Evolutionary conservation across 2,329 filamentous ascomycete species (phyloP), one percentile per base, ranked within the genome.

Genomic region (Saccharata proteae): DNA sequence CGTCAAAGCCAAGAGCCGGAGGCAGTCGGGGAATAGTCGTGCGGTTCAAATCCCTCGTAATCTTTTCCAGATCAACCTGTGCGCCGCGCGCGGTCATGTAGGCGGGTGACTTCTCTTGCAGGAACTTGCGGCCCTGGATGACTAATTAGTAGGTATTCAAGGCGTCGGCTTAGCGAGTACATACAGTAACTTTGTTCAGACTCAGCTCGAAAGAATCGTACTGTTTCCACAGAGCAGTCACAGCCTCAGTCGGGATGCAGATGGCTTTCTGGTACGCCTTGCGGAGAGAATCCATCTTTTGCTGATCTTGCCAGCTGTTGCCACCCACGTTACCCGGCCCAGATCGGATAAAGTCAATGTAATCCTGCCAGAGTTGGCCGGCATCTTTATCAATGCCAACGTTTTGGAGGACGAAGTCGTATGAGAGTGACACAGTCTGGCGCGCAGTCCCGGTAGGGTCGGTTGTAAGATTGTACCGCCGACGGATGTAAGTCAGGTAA

Each of bases 61-160:
- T 77, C 48, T 93, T 92, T 34, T 93, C 83, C n/a, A 96, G 63
- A 21, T 85, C 81, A 24, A 82, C 88, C 49, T 84, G 84, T 24
- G 85, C 85, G 42, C 80, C 86, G 52, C 92, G 79, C 31, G 92
- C 90, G 11, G 86, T 92, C 85, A 98, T 93, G 55, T 96, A 98
- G 3, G 80, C 74, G 2, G 88, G 80, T 0, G 88, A 94, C 38
- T 80, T 78, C 48, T 98, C 90, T 51, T 93, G 85, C 4, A 98
- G 69, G 43, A 93, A 86, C 57, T 96, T 96, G 15, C 88, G 82
- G 24, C 84, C 90, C 80, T 88, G 39, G 3, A 26, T 6, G 17
- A 14, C 30, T n/a, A 19, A 38, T 52, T 39, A 54, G 45, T 28
- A 6, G 15, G 6, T 8, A 2, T 12, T 11, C 6, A 13, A 21